Base-by-base conservation (phyloP, 768 basidiomycete species). In the Lyophyllum atratum region DNA sequence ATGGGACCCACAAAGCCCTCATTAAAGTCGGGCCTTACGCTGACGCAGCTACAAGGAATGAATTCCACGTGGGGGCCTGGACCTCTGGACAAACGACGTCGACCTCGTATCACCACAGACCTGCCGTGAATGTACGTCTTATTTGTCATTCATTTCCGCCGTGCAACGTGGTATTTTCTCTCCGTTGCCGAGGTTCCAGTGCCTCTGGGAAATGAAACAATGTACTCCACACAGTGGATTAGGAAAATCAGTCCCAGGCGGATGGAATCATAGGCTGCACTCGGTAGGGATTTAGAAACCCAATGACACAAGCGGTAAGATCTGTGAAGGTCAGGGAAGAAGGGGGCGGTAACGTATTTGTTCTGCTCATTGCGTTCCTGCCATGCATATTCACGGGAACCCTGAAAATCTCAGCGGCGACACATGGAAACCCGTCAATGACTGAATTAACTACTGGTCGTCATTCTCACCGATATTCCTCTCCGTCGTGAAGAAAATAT, bases 101-200 rank as follows among this genome's bases (percentile, higher is more conserved):
- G n/a, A 33, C 4, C 34, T 37, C 34, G 17, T 37, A 9, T 4
- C 33, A 22, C 34, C 10, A 12, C 6, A 9, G 3, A 24, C 31
- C 47, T 48, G 25, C 14, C 29, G 12, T 31, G 12, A 14, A 37
- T n/a, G n/a, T 54, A 46, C 52, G 52, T 46, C 28, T 47, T 37
- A 40, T 17, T 14, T 37, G 52, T 29, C 52, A 33, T 45, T 54
- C 43, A 54, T 46, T 37, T 46, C 43, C 52, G 44, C 37, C 45
- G n/a, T 37, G 46, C 45, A 39, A 29, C 43, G 19, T 39, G 33
- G 19, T 15, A 15, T 22, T 49, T 19, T 29, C 47, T 22, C 33
- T 19, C 47, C 47, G 29, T 49, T 26, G 31, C 24, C 12, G 34
- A 37, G 34, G 17, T 6, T 37, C 12, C 6, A 11, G 29, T 6